Evolutionary conservation across 768 basidiomycete genomes (phyloP).

Genomic region (Mrakia gelida): DNA sequence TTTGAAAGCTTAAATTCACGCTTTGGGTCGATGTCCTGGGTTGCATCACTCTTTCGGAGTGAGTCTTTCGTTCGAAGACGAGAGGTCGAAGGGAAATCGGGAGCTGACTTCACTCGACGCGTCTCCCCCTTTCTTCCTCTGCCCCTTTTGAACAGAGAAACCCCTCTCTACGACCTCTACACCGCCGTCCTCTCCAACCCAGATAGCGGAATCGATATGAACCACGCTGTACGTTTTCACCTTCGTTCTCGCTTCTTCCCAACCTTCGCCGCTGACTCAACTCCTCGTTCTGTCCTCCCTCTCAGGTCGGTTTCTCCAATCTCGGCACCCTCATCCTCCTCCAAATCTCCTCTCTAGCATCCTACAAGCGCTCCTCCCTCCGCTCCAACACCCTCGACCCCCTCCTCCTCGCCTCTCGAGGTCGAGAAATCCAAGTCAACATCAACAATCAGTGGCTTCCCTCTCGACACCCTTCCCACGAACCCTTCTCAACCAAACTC

Average conservation of each 20-base stretch:
- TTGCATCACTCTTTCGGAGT: not conserved
- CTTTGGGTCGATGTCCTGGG: not conserved
- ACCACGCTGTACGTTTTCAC: not conserved
- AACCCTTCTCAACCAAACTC: not conserved
- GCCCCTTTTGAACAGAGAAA: not conserved
- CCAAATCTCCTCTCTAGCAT: not conserved
- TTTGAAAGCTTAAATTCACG: not conserved
- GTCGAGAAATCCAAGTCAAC: not conserved
- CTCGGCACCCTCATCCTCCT: constrained; percentile 7
- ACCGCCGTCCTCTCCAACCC: not conserved
- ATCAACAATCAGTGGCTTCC: not conserved
- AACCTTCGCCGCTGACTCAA: not conserved
- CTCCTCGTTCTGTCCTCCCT: not conserved
- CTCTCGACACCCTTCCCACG: not conserved
- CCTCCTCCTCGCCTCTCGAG: not conserved
- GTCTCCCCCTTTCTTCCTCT: not conserved
- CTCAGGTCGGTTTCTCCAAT: constrained; percentile 4
- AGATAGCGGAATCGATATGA: not conserved
- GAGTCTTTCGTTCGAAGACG: not conserved
- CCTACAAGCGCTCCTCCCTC: not conserved
- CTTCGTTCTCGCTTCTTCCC: not conserved
- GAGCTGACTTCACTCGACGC: not conserved
- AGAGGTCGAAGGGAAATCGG: not conserved
- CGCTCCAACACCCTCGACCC: not conserved
- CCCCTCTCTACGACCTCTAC: constrained; percentile 3